phyloP scores from a whole-genome alignment of 768 basidiomycete genomes.

The Podaxis sp. region DNA sequence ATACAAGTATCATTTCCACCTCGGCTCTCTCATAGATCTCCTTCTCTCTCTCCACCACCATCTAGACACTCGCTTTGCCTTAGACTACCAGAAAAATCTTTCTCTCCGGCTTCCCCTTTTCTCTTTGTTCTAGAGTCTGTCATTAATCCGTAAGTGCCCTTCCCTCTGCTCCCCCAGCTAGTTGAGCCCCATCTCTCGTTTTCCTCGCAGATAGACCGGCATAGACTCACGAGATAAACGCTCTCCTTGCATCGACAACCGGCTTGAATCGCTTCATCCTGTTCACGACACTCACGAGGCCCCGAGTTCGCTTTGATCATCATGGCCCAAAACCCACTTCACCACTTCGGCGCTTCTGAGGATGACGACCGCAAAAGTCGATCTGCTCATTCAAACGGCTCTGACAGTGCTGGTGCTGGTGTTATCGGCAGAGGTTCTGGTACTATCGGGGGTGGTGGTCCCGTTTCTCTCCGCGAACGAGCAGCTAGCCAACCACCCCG shows the following conservation, averaged over 20 bases:
- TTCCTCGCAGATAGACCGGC: constrained; percentile 4
- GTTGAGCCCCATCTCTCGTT: neutral
- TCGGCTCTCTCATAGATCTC: constrained; percentile 11
- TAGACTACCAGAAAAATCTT: neutral
- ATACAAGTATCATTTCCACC: constrained; percentile 6
- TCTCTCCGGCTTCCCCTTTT: neutral
- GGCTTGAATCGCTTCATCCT: neutral
- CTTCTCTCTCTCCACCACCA: constrained; percentile 11
- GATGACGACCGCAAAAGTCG: constrained; percentile 7
- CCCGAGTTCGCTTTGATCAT: neutral
- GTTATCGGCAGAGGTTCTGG: constrained; percentile 3
- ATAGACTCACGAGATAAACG: neutral
- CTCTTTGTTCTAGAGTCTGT: constrained; percentile 9
- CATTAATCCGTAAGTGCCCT: constrained; percentile 7
- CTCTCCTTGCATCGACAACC: neutral
- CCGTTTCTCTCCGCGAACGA: constrained; percentile 50
- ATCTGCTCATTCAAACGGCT: constrained; percentile 4
- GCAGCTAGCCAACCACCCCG: constrained; percentile 70
- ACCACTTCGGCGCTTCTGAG: constrained; percentile 7
- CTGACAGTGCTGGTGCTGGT: neutral
- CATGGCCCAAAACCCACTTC: constrained; percentile 10
- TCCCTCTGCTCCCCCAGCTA: neutral
- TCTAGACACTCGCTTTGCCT: constrained; percentile 2
- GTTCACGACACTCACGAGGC: constrained; percentile 3
- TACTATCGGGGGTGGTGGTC: constrained; percentile 35